These are phyloP conservation scores for Ascochyta koolunga DNA, from an alignment of 2,329 filamentous ascomycete species.

Conservation along the genomic window DNA sequence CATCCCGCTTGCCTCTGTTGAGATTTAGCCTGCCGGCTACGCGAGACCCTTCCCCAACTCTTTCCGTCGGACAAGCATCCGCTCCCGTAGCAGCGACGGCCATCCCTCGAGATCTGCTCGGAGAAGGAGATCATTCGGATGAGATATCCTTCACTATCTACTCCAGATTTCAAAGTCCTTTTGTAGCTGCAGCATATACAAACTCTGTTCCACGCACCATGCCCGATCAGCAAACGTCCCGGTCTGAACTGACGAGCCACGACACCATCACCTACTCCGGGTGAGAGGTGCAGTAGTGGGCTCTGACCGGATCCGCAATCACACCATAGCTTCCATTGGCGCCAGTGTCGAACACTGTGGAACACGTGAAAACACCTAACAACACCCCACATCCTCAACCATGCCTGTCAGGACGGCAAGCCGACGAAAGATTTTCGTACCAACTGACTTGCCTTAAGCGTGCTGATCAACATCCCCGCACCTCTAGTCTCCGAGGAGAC, in stretches of 20 bases:
- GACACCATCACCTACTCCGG: not conserved
- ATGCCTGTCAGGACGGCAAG: no score
- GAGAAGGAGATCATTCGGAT: conserved; percentile 28
- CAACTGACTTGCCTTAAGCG: no score
- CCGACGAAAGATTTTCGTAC: no score
- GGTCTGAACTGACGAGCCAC: not conserved
- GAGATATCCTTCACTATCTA: not conserved
- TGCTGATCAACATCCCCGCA: no score
- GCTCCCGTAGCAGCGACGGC: conserved; percentile 18
- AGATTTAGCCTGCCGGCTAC: conserved; percentile 10
- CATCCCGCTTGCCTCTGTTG: conserved; percentile 11
- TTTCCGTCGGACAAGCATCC: conserved; percentile 31
- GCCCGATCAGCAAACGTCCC: not conserved
- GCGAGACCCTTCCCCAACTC: conserved; percentile 11
- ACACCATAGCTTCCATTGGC: not conserved
- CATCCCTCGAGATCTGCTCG: conserved; percentile 27
- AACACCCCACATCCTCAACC: no score
- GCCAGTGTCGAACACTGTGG: no score
- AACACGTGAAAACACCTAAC: no score
- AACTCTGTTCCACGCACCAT: not conserved
- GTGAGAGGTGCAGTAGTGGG: conserved; percentile 11
- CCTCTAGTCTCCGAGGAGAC: no score
- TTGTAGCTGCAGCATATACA: not conserved
- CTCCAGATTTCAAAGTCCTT: not conserved
- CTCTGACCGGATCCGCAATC: not conserved